phyloP scores from a whole-genome alignment of 2,329 filamentous ascomycete genomes.

The Epichloe aotearoae region DNA sequence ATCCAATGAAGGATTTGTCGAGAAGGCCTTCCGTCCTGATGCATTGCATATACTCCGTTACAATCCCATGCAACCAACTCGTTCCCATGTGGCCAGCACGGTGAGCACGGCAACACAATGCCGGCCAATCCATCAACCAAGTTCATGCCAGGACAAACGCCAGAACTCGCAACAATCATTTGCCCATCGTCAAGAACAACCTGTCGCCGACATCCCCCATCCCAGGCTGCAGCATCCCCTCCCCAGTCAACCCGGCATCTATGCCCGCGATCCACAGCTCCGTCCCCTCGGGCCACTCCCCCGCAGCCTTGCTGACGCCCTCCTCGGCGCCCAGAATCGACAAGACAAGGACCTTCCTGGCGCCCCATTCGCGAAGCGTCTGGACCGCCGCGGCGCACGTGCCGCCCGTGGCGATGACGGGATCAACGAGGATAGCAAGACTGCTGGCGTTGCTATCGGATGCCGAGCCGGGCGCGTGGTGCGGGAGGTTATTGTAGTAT shows the following conservation, averaged over 20 bases:
- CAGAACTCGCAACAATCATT: neutral
- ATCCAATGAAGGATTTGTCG: conserved; percentile 9
- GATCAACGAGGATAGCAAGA: conserved; percentile 77
- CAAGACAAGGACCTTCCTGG: conserved; percentile 65
- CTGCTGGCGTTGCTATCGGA: conserved; percentile 24
- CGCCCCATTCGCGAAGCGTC: conserved; percentile 81
- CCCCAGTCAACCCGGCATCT: conserved; percentile 59
- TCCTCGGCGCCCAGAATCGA: conserved; percentile 58
- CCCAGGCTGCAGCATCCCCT: conserved; percentile 83
- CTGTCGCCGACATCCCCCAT: conserved; percentile 79
- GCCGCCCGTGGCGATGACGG: conserved; percentile 85
- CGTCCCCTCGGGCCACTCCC: conserved; percentile 64
- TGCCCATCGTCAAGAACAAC: conserved; percentile 58
- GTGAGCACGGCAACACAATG: no score
- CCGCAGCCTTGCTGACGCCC: conserved; percentile 59
- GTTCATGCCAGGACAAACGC: neutral
- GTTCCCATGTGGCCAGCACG: no score
- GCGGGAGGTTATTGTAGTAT: conserved; percentile 95
- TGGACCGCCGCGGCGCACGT: conserved; percentile 85
- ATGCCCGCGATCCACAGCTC: conserved; percentile 75
- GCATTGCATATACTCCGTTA: no score
- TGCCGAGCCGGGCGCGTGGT: conserved; percentile 38
- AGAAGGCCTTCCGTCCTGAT: no score
- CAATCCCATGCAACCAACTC: no score
- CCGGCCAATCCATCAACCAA: neutral